phyloP scores from a whole-genome alignment of 1,284 basidiomycete genomes.

The Ustilago vetiveriae region DNA sequence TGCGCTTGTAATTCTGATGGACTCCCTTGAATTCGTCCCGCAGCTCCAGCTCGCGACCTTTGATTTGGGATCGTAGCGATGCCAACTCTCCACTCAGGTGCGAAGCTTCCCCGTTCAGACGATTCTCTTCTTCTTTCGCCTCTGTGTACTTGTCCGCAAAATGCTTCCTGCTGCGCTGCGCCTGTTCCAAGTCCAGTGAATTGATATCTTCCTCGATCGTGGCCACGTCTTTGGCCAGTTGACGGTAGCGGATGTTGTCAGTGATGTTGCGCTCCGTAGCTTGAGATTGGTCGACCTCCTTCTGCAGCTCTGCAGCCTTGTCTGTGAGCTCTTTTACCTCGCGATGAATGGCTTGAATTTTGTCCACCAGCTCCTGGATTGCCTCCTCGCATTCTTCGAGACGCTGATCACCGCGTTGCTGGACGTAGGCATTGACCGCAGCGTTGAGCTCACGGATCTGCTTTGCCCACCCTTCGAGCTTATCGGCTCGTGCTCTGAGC shows the following conservation, averaged over 20 bases:
- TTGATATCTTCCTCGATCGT: slow-evolving; percentile 79
- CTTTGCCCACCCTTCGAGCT: slow-evolving; percentile 50
- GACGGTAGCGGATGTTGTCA: slow-evolving; percentile 84
- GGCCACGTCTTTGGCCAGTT: slow-evolving; percentile 76
- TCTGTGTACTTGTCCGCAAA: slow-evolving; percentile 82
- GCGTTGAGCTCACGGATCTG: slow-evolving; percentile 42
- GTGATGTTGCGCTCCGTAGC: slow-evolving; percentile 74
- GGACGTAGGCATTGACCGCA: slow-evolving; percentile 39
- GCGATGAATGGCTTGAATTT: slow-evolving; percentile 40
- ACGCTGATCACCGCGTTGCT: slow-evolving; percentile 45
- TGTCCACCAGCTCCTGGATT: slow-evolving; percentile 57
- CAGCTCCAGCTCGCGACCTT: slow-evolving; percentile 76
- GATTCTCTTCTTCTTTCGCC: slow-evolving; percentile 77
- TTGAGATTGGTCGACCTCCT: slow-evolving; percentile 66
- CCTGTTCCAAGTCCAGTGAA: slow-evolving; percentile 53
- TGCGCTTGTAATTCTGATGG: slow-evolving; percentile 84
- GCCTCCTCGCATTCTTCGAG: slow-evolving; percentile 48
- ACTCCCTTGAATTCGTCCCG: slow-evolving; percentile 85
- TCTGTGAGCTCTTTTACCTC: slow-evolving; percentile 45
- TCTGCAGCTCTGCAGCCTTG: slow-evolving; percentile 58
- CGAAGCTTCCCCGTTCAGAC: slow-evolving; percentile 75
- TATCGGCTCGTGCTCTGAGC: slow-evolving; percentile 69
- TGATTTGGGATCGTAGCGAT: slow-evolving; percentile 55
- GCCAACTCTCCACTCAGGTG: slow-evolving; percentile 61
- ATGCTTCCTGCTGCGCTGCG: slow-evolving; percentile 71